A percentile compares a stretch with the other conserved stretches of the same genome.
phyloP scores from a whole-genome alignment of 2,329 filamentous ascomycete species.

The Delphinella strobiligena region DNA sequence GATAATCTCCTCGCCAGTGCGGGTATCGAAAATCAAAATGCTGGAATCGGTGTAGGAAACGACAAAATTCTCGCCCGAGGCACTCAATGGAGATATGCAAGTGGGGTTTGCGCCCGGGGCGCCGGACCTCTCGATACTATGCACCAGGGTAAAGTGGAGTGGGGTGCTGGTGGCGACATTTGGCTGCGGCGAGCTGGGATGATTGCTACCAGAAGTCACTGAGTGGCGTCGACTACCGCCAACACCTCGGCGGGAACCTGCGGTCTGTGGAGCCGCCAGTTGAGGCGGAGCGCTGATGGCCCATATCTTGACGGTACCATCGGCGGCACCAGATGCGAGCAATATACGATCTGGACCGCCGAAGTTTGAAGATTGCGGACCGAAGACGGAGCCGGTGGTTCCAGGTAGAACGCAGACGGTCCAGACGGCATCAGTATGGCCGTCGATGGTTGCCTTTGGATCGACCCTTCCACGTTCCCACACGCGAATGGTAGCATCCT shows the following conservation, averaged over 20 bases:
- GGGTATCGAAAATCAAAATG: conserved; percentile 83
- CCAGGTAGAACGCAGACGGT: conserved; percentile 83
- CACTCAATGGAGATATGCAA: conserved; percentile 79
- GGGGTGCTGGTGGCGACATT: conserved; percentile 74
- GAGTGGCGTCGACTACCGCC: conserved; percentile 78
- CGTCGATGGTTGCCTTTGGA: conserved; percentile 86
- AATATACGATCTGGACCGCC: conserved; percentile 77
- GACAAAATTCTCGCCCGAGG: conserved; percentile 76
- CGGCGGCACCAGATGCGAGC: conserved; percentile 81
- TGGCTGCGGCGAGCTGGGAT: conserved; percentile 80
- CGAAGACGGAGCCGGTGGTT: conserved; percentile 69
- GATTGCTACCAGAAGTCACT: conserved; percentile 86
- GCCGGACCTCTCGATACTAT: conserved; percentile 59
- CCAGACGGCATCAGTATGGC: conserved; percentile 94
- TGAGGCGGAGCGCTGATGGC: conserved; percentile 85
- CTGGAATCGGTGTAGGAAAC: conserved; percentile 86
- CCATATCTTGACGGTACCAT: conserved; percentile 88
- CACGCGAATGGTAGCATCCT: conserved; percentile 83
- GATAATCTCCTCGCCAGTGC: conserved; percentile 81
- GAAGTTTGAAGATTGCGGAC: conserved; percentile 50
- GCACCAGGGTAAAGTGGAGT: conserved; percentile 78
- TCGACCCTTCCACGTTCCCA: conserved; percentile 94
- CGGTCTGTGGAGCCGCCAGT: conserved; percentile 65
- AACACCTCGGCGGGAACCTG: conserved; percentile 53
- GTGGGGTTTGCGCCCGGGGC: conserved; percentile 56